Evolutionary conservation across 352 stramenopile species (phyloP).

Genomic region (Phytophthora agathidicida): DNA sequence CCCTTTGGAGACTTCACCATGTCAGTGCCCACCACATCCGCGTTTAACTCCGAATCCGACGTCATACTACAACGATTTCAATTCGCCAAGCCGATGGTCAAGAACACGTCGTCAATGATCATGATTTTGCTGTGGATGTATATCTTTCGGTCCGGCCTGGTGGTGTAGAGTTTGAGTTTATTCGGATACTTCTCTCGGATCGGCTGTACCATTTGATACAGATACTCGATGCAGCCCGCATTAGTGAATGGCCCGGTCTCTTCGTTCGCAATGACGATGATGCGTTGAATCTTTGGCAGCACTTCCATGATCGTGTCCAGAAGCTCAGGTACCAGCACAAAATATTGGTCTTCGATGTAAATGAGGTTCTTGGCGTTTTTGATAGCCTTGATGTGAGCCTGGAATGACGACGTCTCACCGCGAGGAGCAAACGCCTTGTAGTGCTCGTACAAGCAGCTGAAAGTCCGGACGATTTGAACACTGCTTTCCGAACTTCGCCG

Average conservation of each 20-base stretch:
- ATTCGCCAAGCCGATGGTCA: constrained; percentile 62
- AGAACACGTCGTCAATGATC: constrained; percentile 67
- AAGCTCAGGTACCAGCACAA: constrained; percentile 43
- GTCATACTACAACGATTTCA: constrained; percentile 57
- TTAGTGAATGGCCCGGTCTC: constrained; percentile 29
- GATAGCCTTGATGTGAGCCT: constrained; percentile 45
- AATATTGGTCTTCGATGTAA: constrained; percentile 34
- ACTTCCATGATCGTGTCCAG: constrained; percentile 48
- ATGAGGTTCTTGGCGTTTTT: constrained; percentile 42
- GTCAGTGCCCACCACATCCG: constrained; percentile 53
- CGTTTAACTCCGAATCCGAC: constrained; percentile 60
- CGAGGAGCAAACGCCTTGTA: constrained; percentile 58
- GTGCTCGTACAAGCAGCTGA: constrained; percentile 53
- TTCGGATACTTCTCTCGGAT: constrained; percentile 38
- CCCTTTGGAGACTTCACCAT: constrained; percentile 28
- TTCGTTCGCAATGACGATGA: constrained; percentile 57
- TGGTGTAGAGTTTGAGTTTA: constrained; percentile 44
- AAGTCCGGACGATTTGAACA: constrained; percentile 51
- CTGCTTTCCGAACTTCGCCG: constrained; percentile 22
- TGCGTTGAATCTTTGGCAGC: constrained; percentile 44
- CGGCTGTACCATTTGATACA: constrained; percentile 55
- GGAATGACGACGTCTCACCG: constrained; percentile 52
- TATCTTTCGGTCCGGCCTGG: constrained; percentile 37
- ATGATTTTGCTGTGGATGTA: constrained; percentile 68
- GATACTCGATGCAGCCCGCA: constrained; percentile 50